Conservation (phyloP, 805 yeast genomes). For the Candida ascalaphidarum region DNA sequence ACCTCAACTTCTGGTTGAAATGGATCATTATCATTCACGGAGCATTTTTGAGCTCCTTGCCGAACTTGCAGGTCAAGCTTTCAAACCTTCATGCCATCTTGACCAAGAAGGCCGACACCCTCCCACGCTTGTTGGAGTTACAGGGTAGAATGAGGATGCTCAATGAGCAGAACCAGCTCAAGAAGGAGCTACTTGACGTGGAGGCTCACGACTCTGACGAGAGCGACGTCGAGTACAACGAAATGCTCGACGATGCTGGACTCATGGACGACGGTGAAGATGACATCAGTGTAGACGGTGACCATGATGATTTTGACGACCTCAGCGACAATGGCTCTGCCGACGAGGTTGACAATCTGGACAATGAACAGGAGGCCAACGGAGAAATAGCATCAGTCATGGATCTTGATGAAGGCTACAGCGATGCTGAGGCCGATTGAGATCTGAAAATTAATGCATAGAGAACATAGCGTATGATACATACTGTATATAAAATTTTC, state of each 20-base stretch:
- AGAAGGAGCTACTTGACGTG: slow-evolving; percentile 26
- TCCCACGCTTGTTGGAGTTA: slow-evolving; percentile 43
- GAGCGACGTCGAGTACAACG: slow-evolving; percentile 60
- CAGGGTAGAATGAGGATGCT: slow-evolving; percentile 42
- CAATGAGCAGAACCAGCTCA: slow-evolving; percentile 33
- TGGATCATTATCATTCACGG: slow-evolving; percentile 51
- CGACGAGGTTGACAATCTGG: slow-evolving; percentile 3
- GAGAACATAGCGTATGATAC: no score
- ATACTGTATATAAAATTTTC: no score
- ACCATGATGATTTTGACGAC: slow-evolving; percentile 2
- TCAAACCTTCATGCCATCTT: slow-evolving; percentile 39
- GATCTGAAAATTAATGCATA: no score
- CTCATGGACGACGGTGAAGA: slow-evolving; percentile 10
- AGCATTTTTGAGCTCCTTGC: slow-evolving; percentile 37
- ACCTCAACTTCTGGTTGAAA: slow-evolving; percentile 46
- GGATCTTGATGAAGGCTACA: slow-evolving; percentile 7
- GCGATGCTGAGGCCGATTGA: no score
- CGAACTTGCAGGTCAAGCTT: slow-evolving; percentile 34
- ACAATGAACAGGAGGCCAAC: slow-evolving; percentile 1
- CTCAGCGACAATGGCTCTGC: slow-evolving; percentile 3
- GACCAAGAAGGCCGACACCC: slow-evolving; percentile 38
- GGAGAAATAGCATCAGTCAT: no score
- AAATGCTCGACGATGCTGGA: slow-evolving; percentile 51
- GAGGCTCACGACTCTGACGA: slow-evolving; percentile 20
- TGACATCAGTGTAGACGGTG: slow-evolving; percentile 1